Percentiles rank a stretch among this genome's conserved stretches.
Evolutionary conservation across 1,284 basidiomycete genomes (phyloP).

Genomic region (Leccinum subspadiceum): DNA sequence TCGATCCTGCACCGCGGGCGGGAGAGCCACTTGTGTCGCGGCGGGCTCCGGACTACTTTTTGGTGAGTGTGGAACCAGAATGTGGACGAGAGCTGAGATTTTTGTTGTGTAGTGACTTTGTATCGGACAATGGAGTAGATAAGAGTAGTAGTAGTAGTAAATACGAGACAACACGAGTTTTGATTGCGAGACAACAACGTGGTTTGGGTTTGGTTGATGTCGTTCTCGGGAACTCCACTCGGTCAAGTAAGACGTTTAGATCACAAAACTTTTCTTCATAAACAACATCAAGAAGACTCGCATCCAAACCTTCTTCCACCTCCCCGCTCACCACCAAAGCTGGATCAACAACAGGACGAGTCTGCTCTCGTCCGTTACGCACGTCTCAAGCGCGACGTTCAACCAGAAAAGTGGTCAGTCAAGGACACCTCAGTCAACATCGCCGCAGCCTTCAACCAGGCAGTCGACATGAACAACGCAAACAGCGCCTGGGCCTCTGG

Average conservation of each 20-base stretch:
- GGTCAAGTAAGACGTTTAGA: slow-evolving; percentile 82
- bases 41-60: slow-evolving; percentile 97
- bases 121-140: background rate
- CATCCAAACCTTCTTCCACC: slow-evolving; percentile 38
- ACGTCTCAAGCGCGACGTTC: slow-evolving; percentile 53
- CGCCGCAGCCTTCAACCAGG: slow-evolving; percentile 75
- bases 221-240: slow-evolving; percentile 77
- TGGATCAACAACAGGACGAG: slow-evolving; percentile 42
- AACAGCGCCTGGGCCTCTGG: slow-evolving; percentile 67
- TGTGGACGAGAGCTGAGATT: background rate
- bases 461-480: slow-evolving; percentile 52
- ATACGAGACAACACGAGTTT: slow-evolving; percentile 25
- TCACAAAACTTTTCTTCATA: slow-evolving; percentile 72
- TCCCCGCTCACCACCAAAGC: slow-evolving; percentile 33
- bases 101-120: background rate
- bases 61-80: slow-evolving; percentile 49
- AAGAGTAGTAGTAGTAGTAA: slow-evolving; percentile 9
- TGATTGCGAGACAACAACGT: background rate
- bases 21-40: slow-evolving; percentile 98
- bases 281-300: slow-evolving; percentile 21
- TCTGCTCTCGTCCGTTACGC: slow-evolving; percentile 50
- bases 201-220: slow-evolving; percentile 51
- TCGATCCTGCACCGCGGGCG: slow-evolving; percentile 97
- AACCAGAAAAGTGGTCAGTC: slow-evolving; percentile 66
- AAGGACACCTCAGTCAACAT: slow-evolving; percentile 84